Conservation (phyloP, 306 rosid species). For the Argentina anserina region DNA sequence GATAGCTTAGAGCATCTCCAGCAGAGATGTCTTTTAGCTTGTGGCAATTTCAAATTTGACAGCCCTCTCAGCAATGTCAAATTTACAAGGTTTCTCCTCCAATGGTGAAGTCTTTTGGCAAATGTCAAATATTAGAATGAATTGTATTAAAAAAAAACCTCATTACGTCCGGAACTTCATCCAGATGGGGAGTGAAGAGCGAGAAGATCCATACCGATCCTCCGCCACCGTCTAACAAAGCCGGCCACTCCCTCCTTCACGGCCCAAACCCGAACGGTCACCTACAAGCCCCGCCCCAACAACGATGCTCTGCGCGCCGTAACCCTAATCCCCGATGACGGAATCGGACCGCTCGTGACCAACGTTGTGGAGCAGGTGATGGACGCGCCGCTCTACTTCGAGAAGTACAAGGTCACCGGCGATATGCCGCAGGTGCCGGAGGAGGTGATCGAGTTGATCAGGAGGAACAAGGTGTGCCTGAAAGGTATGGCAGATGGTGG, state of each 20-base stretch:
- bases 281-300: constrained; percentile 89
- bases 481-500: no score
- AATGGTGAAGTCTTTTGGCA: no score
- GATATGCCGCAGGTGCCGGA: constrained; percentile 59
- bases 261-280: constrained; percentile 50
- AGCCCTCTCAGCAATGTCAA: no score
- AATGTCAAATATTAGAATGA: no score
- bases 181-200: no score
- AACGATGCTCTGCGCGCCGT: constrained; percentile 65
- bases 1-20: no score
- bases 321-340: constrained; percentile 79
- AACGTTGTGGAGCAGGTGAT: constrained; percentile 80
- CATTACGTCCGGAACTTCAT: no score
- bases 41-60: no score
- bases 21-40: no score
- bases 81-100: no score
- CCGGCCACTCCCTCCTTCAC: neutral
- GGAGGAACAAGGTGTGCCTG: constrained; percentile 79
- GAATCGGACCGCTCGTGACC: constrained; percentile 74
- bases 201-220: constrained; percentile 30
- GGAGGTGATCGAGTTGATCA: constrained; percentile 70
- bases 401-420: constrained; percentile 61
- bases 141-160: no score
- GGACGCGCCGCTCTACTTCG: constrained; percentile 74
- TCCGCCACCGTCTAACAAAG: constrained; percentile 21